Base-by-base conservation (phyloP, 2,329 filamentous ascomycete genomes). In the Colletotrichum tropicale region DNA sequence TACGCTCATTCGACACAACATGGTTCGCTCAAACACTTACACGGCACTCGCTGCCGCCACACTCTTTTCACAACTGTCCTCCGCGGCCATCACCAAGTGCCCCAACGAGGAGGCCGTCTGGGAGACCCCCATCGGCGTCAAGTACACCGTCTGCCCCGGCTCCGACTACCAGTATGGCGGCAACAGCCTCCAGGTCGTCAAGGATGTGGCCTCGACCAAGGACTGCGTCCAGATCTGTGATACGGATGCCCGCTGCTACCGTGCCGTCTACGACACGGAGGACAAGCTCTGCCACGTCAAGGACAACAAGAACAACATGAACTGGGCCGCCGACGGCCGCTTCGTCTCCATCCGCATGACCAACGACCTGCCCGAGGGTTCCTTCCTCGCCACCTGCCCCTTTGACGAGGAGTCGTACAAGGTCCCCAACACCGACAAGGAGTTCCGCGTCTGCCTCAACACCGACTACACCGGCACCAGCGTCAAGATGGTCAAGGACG, bases 91-190 rank as follows among this genome's bases (percentile, higher is more conserved):
- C 55, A 76, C 75, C 18, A 52, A 48, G 21, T 77, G 76, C 21
- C 76, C 74, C 18, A 74, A 60, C 34, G 61, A 74, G 5, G 74
- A 77, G 38, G 38, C 30, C 43, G 66, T 71, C 9, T 77, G 64
- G 76, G 66, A 58, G 18, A 62, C 70, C 3, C 70, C 74, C 48
- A 64, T 71, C 12, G 76, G 74, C 48, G 66, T 65, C 38, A 70
- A 77, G 52, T 77, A 76, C 30, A 76, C 70, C 64, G 58, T 74
- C 70, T 77, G 76, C 58, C 66, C 75, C 38, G 75, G 75, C 32
- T 71, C 74, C 38, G 70, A 77, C 67, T 77, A 76, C 60, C 70
- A 70, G 62, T 26, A 48, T 26, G 70, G 67, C 26, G 70, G 76
- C n/a, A n/a, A 15, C 21, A 76, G 70, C 58, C 66, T 77, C 18